Percentiles rank a stretch among this genome's conserved stretches.
Conservation (phyloP, 2,329 filamentous ascomycete genomes). For the Paraphaeosphaeria sporulosa region DNA sequence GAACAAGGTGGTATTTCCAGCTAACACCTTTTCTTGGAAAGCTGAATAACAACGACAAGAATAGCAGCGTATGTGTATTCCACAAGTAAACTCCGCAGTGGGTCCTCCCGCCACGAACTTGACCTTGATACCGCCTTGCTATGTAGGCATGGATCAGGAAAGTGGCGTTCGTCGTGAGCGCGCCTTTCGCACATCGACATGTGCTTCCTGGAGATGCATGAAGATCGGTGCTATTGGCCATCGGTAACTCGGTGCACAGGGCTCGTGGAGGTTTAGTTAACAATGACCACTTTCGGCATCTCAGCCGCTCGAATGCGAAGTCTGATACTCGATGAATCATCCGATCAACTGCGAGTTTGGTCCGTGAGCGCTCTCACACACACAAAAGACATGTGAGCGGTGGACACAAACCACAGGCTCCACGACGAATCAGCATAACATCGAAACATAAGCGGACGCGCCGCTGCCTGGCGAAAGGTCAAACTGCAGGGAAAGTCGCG, state of each 20-base stretch:
- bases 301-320: conserved; percentile 3
- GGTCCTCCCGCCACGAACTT: conserved; percentile 10
- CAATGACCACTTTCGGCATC: conserved; percentile 11
- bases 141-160: neutral
- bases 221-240: conserved; percentile 5
- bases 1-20: neutral
- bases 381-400: neutral
- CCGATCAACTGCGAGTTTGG: neutral
- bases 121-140: conserved; percentile 10
- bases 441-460: neutral
- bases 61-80: neutral
- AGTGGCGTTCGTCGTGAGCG: neutral
- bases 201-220: conserved; percentile 6
- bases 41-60: conserved; percentile 11
- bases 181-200: conserved; percentile 6
- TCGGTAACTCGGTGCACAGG: conserved; percentile 10
- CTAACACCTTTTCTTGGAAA: conserved; percentile 11
- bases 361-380: conserved; percentile 1
- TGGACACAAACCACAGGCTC: conserved; percentile 6
- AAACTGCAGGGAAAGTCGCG: neutral
- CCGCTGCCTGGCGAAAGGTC: neutral
- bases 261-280: conserved; percentile 9
- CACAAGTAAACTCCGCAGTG: neutral
- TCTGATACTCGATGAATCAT: conserved; percentile 7
- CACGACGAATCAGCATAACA: conserved; percentile 1